Evolutionary conservation across 768 basidiomycete genomes (phyloP).

Genomic region (Phanerodontia chrysosporium): DNA sequence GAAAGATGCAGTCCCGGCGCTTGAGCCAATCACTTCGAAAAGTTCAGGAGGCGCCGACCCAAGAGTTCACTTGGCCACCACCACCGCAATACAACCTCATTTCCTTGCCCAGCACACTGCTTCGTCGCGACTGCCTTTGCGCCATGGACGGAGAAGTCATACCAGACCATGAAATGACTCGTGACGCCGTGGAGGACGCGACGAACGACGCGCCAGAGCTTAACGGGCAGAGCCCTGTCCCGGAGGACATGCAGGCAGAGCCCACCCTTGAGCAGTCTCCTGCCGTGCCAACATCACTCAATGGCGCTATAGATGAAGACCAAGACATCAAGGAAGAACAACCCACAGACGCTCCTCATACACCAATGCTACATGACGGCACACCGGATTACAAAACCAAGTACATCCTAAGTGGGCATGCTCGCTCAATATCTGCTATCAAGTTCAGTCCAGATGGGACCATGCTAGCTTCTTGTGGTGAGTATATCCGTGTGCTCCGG

Average conservation of each 20-base stretch:
- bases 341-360: background rate
- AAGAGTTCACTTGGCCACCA: background rate
- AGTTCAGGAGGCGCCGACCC: background rate
- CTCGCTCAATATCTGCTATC: constrained; percentile 73
- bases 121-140: background rate
- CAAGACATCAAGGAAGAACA: background rate
- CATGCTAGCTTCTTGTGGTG: constrained; percentile 81
- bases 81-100: background rate
- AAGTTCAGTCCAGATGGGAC: constrained; percentile 87
- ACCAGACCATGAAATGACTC: background rate
- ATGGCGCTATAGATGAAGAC: background rate
- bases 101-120: background rate
- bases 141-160: background rate
- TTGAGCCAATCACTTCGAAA: background rate
- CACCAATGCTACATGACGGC: background rate
- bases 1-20: background rate
- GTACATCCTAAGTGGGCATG: constrained; percentile 77
- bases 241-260: background rate
- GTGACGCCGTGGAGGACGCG: background rate
- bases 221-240: background rate
- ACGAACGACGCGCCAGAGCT: background rate
- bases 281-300: background rate
- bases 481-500: constrained; percentile 24
- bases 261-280: background rate
- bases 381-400: constrained; percentile 53